A percentile compares a stretch with the other conserved stretches of the same genome.
These are phyloP conservation scores for Achlya hypogyna DNA, from an alignment of 352 stramenopile genomes.

Conservation along the genomic window DNA sequence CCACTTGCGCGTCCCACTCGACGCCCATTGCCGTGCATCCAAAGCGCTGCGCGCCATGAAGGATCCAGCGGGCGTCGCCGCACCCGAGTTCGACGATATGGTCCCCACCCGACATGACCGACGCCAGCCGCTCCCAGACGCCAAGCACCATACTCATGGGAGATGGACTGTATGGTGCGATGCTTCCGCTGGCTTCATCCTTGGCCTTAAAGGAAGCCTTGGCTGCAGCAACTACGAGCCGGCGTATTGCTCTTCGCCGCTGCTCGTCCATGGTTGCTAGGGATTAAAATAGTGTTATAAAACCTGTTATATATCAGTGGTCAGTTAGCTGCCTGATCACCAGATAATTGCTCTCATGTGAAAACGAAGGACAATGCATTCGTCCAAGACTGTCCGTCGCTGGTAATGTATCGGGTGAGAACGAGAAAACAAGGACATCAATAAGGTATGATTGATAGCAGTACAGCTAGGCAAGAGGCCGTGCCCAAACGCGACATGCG, in stretches of 20 bases:
- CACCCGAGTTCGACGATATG: constrained; percentile 76
- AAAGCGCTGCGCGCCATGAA: constrained; percentile 51
- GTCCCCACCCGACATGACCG: constrained; percentile 29
- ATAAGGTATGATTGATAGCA: too few species aligned
- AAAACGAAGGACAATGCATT: too few species aligned
- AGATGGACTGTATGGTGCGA: constrained; percentile 70
- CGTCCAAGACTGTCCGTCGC: too few species aligned
- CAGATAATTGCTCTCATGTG: background rate
- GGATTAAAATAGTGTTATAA: background rate
- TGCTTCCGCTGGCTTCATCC: constrained; percentile 28
- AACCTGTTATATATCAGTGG: too few species aligned
- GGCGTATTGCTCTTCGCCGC: constrained; percentile 25
- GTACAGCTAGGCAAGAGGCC: too few species aligned
- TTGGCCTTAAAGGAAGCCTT: constrained; percentile 37
- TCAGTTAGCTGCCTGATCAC: background rate
- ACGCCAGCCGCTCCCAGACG: constrained; percentile 47
- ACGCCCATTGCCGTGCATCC: constrained; percentile 54
- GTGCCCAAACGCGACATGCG: too few species aligned
- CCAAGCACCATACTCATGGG: constrained; percentile 42
- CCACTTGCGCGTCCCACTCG: constrained; percentile 53
- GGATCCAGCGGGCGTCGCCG: constrained; percentile 68
- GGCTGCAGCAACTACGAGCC: constrained; percentile 56
- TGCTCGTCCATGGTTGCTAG: background rate
- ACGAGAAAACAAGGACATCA: too few species aligned
- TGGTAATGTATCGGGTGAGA: too few species aligned